Percentiles rank a stretch among this genome's conserved stretches.
These are phyloP conservation scores for Candida pseudoglaebosa DNA, from an alignment of 805 yeast genomes.

Conservation along the genomic window DNA sequence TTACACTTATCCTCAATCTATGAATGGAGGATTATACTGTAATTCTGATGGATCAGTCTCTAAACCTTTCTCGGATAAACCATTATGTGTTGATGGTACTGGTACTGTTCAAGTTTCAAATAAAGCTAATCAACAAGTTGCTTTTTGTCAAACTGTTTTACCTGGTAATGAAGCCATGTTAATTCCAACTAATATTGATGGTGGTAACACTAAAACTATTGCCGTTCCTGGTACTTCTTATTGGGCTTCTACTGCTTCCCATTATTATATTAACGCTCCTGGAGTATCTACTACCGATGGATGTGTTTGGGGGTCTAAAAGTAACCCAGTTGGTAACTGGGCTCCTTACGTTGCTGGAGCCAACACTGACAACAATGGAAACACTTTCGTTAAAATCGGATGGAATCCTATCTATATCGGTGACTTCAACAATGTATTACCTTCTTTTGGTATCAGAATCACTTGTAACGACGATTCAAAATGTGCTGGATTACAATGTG, in stretches of 20 bases:
- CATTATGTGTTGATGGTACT: conserved; percentile 72
- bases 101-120: conserved; percentile 69
- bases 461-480: conserved; percentile 65
- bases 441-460: conserved; percentile 68
- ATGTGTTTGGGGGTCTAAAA: conserved; percentile 77
- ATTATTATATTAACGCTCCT: conserved; percentile 79
- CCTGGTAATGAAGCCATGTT: conserved; percentile 96
- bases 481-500: conserved; percentile 79
- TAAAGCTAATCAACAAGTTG: conserved; percentile 54
- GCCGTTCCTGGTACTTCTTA: conserved; percentile 86
- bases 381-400: conserved; percentile 79
- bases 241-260: conserved; percentile 86
- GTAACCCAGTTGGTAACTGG: conserved; percentile 82
- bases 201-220: conserved; percentile 45
- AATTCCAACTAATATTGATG: conserved; percentile 71
- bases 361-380: conserved; percentile 65
- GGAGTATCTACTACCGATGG: conserved; percentile 74
- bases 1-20: conserved; percentile 73
- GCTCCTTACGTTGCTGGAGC: conserved; percentile 92
- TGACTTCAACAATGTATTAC: conserved; percentile 50
- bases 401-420: conserved; percentile 88
- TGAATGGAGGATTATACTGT: conserved; percentile 81
- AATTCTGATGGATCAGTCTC: conserved; percentile 63
- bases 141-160: conserved; percentile 88
- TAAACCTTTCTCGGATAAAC: conserved; percentile 53